Base-by-base conservation (phyloP, 257 asterid genomes). In the Agastache rugosa region DNA sequence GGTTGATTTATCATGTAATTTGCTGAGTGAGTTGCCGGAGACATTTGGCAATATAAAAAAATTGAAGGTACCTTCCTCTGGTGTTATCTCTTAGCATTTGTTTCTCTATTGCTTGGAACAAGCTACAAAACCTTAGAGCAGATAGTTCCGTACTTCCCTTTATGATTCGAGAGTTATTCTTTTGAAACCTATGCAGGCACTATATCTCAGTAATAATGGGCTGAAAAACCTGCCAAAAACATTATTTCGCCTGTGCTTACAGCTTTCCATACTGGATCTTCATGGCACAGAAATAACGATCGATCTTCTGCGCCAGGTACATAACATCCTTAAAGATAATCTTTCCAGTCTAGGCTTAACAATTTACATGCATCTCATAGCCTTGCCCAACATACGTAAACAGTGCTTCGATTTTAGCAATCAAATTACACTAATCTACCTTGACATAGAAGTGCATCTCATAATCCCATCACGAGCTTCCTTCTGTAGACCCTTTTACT, bases 1-100 rank as follows among this genome's bases (percentile, higher is more conserved):
- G 99, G 88, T 92, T 79, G 96, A 92, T 81, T 83, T 94, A 72
- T 90, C 97, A 12, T 80, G 88, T 58, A 94, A 94, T 87, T 90
- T 92, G 82, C 82, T 92, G 68, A 72, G 67, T 37, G 92, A 94
- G 77, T 79, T 94, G 85, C 97, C 99, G 0, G 96, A 90, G 62
- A 79, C 91, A 51, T 63, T 92, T 60, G 85, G 87, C 78, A 82
- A 72, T 56, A 77, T 92, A 42, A 80, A 78, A 71, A 72, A 79
- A 20, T 79, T 94, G 87, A 90, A 92, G 98, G 99, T 93, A 58
- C 71, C 9, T 58, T 58, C 3, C 20, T 48, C 45, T 27, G 8
- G 6, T 63, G 19, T 8, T 15, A 42, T 63, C 9, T 63, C 45
- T 50, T 16, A 16, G 10, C 37, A 71, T 56, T 10, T 22, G 19